Evolutionary conservation across 2,329 filamentous ascomycete species (phyloP).

Genomic region (Intubia oerlemansii): DNA sequence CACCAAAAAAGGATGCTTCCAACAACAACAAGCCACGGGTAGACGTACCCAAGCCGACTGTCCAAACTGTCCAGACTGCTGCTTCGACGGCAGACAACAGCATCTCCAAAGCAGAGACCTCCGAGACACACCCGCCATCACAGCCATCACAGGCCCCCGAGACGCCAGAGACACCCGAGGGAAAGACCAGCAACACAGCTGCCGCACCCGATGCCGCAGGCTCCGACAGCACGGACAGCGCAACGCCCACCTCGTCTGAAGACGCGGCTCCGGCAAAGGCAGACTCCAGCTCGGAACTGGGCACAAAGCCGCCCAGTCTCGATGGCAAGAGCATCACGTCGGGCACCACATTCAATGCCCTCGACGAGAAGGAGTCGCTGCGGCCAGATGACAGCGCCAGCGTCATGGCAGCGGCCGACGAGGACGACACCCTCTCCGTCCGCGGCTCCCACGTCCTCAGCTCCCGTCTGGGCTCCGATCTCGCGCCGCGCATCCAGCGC

Average conservation of each 20-base stretch:
- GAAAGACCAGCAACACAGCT: neutral
- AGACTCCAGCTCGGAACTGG: slow-evolving; percentile 42
- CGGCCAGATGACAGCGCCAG: slow-evolving; percentile 91
- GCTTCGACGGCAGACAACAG: too few relatives aligned
- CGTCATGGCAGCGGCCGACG: slow-evolving; percentile 67
- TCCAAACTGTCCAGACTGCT: too few relatives aligned
- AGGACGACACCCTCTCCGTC: slow-evolving; percentile 68
- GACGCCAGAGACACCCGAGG: neutral
- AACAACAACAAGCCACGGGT: too few relatives aligned
- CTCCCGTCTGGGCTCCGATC: slow-evolving; percentile 67
- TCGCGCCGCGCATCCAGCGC: slow-evolving; percentile 32
- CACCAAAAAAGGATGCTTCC: too few relatives aligned
- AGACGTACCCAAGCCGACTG: too few relatives aligned
- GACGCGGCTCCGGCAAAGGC: slow-evolving; percentile 34
- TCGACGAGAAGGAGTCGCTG: slow-evolving; percentile 90
- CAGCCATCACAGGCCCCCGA: neutral
- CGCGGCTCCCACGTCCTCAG: slow-evolving; percentile 54
- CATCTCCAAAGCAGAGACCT: too few relatives aligned
- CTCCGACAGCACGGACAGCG: neutral
- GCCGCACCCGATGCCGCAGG: neutral
- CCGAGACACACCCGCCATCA: neutral
- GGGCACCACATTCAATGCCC: slow-evolving; percentile 68
- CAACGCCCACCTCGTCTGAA: slow-evolving; percentile 19
- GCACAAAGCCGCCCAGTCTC: slow-evolving; percentile 69
- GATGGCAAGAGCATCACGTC: slow-evolving; percentile 91